Evolutionary conservation across 176 grass and related monocot species (phyloP), one percentile per base, ranked within the genome.

Genomic region (Zoysia pacifica): DNA sequence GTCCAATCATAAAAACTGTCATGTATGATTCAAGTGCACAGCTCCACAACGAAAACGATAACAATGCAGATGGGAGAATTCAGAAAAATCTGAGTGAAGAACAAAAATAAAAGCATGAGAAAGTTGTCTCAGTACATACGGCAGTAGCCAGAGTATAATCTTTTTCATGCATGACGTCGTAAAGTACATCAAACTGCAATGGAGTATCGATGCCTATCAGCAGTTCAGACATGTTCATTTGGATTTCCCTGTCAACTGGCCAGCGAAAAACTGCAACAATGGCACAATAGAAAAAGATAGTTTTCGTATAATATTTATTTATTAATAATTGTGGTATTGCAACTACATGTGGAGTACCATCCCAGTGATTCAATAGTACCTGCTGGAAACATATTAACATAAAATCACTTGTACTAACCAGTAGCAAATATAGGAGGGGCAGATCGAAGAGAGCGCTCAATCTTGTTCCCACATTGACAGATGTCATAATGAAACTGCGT

Each of bases 91-190:
- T 38, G 19, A 53, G 37, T 6, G 15, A 37, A 52, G 28, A 46
- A 47, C 7, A 45, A 63, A 4, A 16, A 16, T 2, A 39, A 72
- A 70, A 72, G 4, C 6, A 52, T 19, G 35, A 52, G 6, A 28
- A n/a, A n/a, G n/a, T 72, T 72, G 11, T 52, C 28, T 52, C 2
- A 72, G 69, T 6, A 52, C 69, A 39, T 72, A 72, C 69, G 0
- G 69, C 69, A 38, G 48, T 50, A 39, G 69, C 28, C 28, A 53
- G 69, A 54, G 48, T 54, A 72, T 72, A 72, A 53, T 72, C 13
- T 53, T 72, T n/a, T n/a, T n/a, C 35, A 72, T 0, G 35, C 15
- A 9, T 13, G 35, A 40, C 70, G 9, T 54, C 7, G 53, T 72
- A 53, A 72, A 72, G 48, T 54, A 15, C 5, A 54, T 54, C 36